Evolutionary conservation across 768 basidiomycete species (phyloP).

Genomic region (Melanogaster broomeanus): DNA sequence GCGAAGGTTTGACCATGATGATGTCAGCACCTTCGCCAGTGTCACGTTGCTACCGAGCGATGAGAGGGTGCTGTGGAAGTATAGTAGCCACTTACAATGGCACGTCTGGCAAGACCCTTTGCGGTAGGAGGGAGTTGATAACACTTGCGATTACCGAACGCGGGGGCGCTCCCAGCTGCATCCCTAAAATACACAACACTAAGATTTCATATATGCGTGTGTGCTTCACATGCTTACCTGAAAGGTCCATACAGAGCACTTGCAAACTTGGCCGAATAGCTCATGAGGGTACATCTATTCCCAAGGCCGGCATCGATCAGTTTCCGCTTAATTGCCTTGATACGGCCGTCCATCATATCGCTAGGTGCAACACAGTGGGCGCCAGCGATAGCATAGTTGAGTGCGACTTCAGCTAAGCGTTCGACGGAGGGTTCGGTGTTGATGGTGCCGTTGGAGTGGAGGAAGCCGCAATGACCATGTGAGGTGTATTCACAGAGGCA

Average conservation of each 20-base stretch:
- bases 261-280: conserved; percentile 97
- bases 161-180: conserved; percentile 94
- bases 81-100: conserved; percentile 66
- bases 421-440: conserved; percentile 74
- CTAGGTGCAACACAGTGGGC: conserved; percentile 98
- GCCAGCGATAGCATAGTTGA: conserved; percentile 92
- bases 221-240: conserved; percentile 50
- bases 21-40: conserved; percentile 92
- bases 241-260: conserved; percentile 96
- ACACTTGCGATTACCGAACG: conserved; percentile 95
- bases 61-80: background rate
- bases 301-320: conserved; percentile 83
- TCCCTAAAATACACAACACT: conserved; percentile 53
- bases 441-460: conserved; percentile 75
- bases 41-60: conserved; percentile 72
- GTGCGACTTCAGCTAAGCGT: conserved; percentile 91
- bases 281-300: conserved; percentile 92
- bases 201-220: background rate
- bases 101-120: conserved; percentile 88
- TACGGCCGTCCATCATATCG: conserved; percentile 99
- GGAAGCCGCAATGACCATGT: conserved; percentile 93
- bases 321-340: conserved; percentile 83
- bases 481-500: conserved; percentile 99
- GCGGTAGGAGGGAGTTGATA: conserved; percentile 93
- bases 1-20: conserved; percentile 96